phyloP scores from a whole-genome alignment of 352 stramenopile genomes.

The Globisporangium orthogonon region DNA sequence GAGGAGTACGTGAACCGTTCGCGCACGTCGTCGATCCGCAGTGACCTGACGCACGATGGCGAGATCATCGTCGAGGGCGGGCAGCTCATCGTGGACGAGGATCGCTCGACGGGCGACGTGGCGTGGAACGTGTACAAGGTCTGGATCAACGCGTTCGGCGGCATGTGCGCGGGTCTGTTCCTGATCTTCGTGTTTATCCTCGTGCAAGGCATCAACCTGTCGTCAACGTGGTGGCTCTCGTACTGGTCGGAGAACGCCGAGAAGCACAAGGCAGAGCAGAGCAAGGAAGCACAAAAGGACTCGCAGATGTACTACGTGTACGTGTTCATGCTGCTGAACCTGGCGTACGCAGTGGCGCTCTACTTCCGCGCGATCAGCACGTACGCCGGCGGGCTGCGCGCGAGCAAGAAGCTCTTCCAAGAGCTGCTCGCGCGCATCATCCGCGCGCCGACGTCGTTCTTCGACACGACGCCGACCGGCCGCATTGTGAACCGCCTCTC shows the following conservation, averaged over 20 bases:
- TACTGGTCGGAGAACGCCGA: slow-evolving; percentile 79
- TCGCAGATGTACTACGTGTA: slow-evolving; percentile 79
- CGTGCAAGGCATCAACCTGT: slow-evolving; percentile 46
- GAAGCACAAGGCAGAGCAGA: background rate
- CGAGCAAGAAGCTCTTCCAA: slow-evolving; percentile 51
- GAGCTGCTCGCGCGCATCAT: slow-evolving; percentile 89
- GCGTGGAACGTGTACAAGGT: slow-evolving; percentile 55
- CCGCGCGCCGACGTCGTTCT: slow-evolving; percentile 65
- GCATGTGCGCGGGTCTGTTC: slow-evolving; percentile 31
- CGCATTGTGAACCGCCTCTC: slow-evolving; percentile 77
- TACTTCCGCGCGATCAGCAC: slow-evolving; percentile 55
- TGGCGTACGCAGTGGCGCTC: slow-evolving; percentile 46
- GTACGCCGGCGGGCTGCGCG: slow-evolving; percentile 53
- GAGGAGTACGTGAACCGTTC: slow-evolving; percentile 40
- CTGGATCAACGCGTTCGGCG: slow-evolving; percentile 66
- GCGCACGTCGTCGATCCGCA: slow-evolving; percentile 46
- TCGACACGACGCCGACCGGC: slow-evolving; percentile 74
- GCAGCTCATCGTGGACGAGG: slow-evolving; percentile 61
- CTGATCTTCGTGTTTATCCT: slow-evolving; percentile 41
- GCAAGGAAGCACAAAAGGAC: slow-evolving; percentile 11
- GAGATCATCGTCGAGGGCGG: slow-evolving; percentile 26
- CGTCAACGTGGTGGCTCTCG: slow-evolving; percentile 86
- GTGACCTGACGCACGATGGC: slow-evolving; percentile 38
- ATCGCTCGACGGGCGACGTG: slow-evolving; percentile 55
- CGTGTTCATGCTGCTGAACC: slow-evolving; percentile 75